Percentiles rank a stretch among this genome's conserved stretches.
Conservation (phyloP, 2,329 filamentous ascomycete species). For the Colletotrichum trifolii region DNA sequence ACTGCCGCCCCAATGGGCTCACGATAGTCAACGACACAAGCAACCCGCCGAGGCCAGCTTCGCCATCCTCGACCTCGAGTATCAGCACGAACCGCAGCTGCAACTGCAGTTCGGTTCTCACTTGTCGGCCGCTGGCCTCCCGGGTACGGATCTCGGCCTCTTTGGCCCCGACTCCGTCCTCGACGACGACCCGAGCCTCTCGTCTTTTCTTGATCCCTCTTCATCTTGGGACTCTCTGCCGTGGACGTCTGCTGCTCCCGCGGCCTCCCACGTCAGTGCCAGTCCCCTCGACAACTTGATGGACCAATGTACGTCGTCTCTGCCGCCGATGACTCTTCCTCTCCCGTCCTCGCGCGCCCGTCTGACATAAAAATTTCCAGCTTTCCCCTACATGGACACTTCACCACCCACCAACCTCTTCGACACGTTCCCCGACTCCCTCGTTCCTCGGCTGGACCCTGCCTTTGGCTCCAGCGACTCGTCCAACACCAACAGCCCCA, state of each 20-base stretch:
- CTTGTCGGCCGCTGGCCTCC: slow-evolving; percentile 29
- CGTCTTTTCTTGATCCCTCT: slow-evolving; percentile 18
- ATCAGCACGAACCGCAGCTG: slow-evolving; percentile 6
- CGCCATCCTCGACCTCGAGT: slow-evolving; percentile 3
- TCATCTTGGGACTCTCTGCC: slow-evolving; percentile 31
- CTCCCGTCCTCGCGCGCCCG: neutral
- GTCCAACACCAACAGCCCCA: slow-evolving; percentile 32
- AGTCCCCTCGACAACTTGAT: slow-evolving; percentile 32
- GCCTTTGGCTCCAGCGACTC: slow-evolving; percentile 26
- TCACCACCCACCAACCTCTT: slow-evolving; percentile 27
- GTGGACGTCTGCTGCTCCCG: slow-evolving; percentile 25
- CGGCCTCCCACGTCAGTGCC: slow-evolving; percentile 24
- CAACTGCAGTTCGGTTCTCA: neutral
- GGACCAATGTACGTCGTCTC: slow-evolving; percentile 19
- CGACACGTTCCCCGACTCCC: slow-evolving; percentile 26
- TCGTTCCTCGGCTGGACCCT: slow-evolving; percentile 21
- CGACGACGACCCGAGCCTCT: slow-evolving; percentile 29
- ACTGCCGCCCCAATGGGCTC: slow-evolving; percentile 19
- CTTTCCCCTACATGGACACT: slow-evolving; percentile 30
- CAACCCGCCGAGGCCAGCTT: slow-evolving; percentile 28
- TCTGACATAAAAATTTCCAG: slow-evolving; percentile 10
- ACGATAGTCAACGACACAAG: slow-evolving; percentile 16
- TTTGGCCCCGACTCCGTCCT: slow-evolving; percentile 26
- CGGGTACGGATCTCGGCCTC: slow-evolving; percentile 29
- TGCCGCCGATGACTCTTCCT: slow-evolving; percentile 8